A percentile compares a stretch with the other conserved stretches of the same genome.
These are phyloP conservation scores for Penicillium parvum DNA, from an alignment of 495 filamentous ascomycete genomes.

Conservation along the genomic window DNA sequence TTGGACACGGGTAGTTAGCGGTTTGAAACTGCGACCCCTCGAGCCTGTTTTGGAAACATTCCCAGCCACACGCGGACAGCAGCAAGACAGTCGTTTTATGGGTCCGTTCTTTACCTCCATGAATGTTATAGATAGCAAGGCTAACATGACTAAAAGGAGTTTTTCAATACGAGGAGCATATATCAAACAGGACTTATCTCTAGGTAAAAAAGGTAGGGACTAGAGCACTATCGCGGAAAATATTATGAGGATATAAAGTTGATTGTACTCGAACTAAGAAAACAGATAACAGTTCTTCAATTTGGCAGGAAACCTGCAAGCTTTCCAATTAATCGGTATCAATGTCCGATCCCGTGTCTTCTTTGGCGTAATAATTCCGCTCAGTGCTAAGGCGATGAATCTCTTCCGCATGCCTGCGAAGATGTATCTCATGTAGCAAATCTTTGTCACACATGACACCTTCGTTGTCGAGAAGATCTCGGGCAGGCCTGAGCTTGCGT, in stretches of 20 bases:
- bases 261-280: background rate
- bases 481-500: too few species aligned
- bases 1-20: too few species aligned
- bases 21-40: background rate
- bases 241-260: background rate
- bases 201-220: background rate
- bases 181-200: background rate
- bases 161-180: background rate
- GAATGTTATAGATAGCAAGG: background rate
- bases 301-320: background rate
- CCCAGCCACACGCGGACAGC: background rate
- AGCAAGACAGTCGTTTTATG: background rate
- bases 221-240: background rate
- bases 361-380: slow-evolving; percentile 13
- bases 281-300: background rate
- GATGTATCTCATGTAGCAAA: slow-evolving; percentile 26
- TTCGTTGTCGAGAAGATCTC: too few species aligned
- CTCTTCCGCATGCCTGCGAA: slow-evolving; percentile 21
- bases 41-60: background rate
- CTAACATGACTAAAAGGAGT: background rate
- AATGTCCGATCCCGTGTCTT: slow-evolving; percentile 12
- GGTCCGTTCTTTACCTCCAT: background rate
- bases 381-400: slow-evolving; percentile 11
- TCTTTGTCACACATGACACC: slow-evolving; percentile 19
- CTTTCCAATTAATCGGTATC: slow-evolving; percentile 9